Evolutionary conservation across 345 rosid genomes (phyloP).

Genomic region (Aethionema arabicum): DNA sequence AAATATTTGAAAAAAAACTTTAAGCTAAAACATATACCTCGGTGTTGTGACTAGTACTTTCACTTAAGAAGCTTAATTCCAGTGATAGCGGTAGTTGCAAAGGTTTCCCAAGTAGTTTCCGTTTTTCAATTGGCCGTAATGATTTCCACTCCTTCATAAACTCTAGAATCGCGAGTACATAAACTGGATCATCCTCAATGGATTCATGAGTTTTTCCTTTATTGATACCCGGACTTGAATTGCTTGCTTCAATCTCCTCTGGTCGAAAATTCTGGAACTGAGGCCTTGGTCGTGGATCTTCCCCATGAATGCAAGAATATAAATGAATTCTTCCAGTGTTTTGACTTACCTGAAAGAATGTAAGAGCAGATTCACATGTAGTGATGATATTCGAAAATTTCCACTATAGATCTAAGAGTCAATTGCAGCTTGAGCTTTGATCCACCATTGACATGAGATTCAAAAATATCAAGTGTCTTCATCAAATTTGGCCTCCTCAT

Average conservation of each 20-base stretch:
- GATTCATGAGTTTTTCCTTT: slow-evolving; percentile 36
- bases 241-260: slow-evolving; percentile 64
- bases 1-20: slow-evolving; percentile 9
- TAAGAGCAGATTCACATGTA: slow-evolving; percentile 12
- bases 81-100: slow-evolving; percentile 79
- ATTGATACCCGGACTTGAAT: slow-evolving; percentile 25
- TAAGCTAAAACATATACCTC: slow-evolving; percentile 48
- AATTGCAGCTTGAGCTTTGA: slow-evolving; percentile 6
- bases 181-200: slow-evolving; percentile 39
- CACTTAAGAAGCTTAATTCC: slow-evolving; percentile 87
- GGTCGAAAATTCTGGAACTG: slow-evolving; percentile 73
- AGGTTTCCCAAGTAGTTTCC: slow-evolving; percentile 80
- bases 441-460: slow-evolving; percentile 7
- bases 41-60: slow-evolving; percentile 59
- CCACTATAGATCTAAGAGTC: slow-evolving; percentile 9
- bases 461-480: slow-evolving; percentile 13
- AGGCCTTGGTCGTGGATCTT: slow-evolving; percentile 77
- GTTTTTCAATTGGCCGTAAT: slow-evolving; percentile 74
- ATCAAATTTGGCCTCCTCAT: slow-evolving; percentile 25
- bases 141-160: slow-evolving; percentile 76
- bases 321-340: slow-evolving; percentile 91
- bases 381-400: slow-evolving; percentile 1
- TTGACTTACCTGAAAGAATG: slow-evolving; percentile 69
- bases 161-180: slow-evolving; percentile 48
- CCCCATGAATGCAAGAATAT: slow-evolving; percentile 68